Conservation (phyloP, 139 green algal species). For the Nannochloris sp. region DNA sequence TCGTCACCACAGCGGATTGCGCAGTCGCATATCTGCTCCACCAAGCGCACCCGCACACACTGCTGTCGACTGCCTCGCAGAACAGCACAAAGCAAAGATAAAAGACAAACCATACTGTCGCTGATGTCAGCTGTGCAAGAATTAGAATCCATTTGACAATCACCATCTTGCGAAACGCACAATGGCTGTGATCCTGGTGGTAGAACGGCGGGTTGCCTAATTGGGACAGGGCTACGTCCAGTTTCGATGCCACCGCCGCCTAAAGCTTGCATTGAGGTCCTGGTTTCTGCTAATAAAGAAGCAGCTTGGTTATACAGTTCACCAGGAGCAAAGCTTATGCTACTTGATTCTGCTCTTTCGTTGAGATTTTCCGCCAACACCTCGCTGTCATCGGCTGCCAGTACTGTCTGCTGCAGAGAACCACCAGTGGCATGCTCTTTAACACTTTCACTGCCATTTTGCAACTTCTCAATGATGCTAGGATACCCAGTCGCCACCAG, state of each 20-base stretch:
- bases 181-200: too few relatives aligned
- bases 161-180: too few relatives aligned
- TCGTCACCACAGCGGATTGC: conserved; percentile 53
- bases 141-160: not conserved
- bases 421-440: too few relatives aligned
- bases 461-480: too few relatives aligned
- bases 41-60: conserved; percentile 9
- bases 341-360: too few relatives aligned
- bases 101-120: not conserved
- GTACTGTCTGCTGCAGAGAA: too few relatives aligned
- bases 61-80: conserved; percentile 48
- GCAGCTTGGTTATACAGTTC: not conserved
- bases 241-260: not conserved
- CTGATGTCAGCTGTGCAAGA: not conserved
- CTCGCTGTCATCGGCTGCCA: too few relatives aligned
- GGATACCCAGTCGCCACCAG: conserved; percentile 1
- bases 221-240: too few relatives aligned
- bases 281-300: not conserved
- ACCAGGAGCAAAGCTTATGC: not conserved
- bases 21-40: conserved; percentile 54
- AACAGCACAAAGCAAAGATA: conserved; percentile 70
- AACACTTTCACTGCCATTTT: too few relatives aligned
- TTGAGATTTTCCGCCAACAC: too few relatives aligned
- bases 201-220: too few relatives aligned
- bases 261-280: not conserved